Percentiles rank a stretch among this genome's conserved stretches.
These are phyloP conservation scores for Sporothrix dimorphospora DNA, from an alignment of 2,329 filamentous ascomycete genomes.

Conservation along the genomic window DNA sequence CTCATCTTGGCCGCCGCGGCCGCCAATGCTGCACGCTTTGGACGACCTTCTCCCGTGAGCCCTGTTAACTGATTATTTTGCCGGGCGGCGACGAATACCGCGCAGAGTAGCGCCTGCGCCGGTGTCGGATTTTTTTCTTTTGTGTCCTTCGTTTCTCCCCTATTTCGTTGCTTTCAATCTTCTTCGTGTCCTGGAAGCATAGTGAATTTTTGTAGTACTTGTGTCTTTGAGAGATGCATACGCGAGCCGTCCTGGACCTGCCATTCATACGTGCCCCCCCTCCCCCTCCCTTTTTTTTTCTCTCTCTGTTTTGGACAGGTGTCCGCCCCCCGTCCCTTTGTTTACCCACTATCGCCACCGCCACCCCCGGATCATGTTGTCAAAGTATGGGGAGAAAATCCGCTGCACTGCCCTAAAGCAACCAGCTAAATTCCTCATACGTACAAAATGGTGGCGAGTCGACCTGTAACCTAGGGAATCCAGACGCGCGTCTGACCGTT, in stretches of 20 bases:
- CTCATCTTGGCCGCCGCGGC: constrained; percentile 6
- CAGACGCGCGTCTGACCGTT: not conserved
- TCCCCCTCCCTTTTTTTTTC: not conserved
- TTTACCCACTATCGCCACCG: constrained; percentile 21
- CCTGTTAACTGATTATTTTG: not conserved
- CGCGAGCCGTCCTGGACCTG: not conserved
- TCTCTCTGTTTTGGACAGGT: not conserved
- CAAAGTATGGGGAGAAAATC: not conserved
- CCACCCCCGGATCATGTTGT: constrained; percentile 24
- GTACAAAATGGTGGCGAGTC: not conserved
- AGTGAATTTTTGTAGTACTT: no score
- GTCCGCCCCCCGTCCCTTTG: not conserved
- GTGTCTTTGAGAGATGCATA: not conserved
- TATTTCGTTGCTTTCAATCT: not conserved
- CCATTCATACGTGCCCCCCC: not conserved
- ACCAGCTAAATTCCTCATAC: not conserved
- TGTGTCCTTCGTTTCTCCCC: not conserved
- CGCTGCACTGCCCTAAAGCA: not conserved
- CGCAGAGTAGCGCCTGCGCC: not conserved
- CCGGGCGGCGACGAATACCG: not conserved
- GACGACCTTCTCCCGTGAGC: not conserved
- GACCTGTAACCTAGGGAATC: not conserved
- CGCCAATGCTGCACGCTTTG: not conserved
- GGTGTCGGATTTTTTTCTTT: not conserved
- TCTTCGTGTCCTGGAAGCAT: no score